Conservation (phyloP, 129 eudicot genomes). For the Arctium lappa region DNA sequence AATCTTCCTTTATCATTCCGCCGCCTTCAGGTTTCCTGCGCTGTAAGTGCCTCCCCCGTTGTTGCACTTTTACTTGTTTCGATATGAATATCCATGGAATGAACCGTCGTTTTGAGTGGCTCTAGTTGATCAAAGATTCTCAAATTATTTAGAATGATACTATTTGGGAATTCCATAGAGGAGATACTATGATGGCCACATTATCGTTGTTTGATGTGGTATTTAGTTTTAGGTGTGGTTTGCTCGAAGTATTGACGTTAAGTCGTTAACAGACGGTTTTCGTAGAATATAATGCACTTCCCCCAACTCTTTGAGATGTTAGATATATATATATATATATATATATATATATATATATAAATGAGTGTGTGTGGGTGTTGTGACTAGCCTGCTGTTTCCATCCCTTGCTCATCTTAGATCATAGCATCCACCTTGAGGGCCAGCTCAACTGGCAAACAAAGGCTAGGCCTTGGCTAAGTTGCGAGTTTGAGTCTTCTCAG, state of each 20-base stretch:
- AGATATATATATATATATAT: too few relatives aligned
- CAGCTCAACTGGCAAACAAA: too few relatives aligned
- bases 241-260: neutral
- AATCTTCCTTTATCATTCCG: conserved; percentile 28
- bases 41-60: conserved; percentile 24
- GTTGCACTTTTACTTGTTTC: neutral
- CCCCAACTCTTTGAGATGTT: neutral
- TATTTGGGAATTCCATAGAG: neutral
- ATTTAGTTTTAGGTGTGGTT: neutral
- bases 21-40: conserved; percentile 35
- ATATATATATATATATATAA: too few relatives aligned
- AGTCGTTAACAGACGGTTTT: neutral
- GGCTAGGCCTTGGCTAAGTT: too few relatives aligned
- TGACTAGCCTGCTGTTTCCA: too few relatives aligned
- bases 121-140: neutral
- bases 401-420: too few relatives aligned
- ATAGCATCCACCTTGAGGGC: too few relatives aligned
- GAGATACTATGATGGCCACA: neutral
- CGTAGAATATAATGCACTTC: neutral
- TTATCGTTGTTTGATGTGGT: neutral
- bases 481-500: too few relatives aligned
- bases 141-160: neutral
- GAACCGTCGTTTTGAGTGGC: neutral
- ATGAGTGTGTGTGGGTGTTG: too few relatives aligned
- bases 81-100: neutral